A percentile compares a stretch with the other conserved stretches of the same genome.
Evolutionary conservation across 306 rosid genomes (phyloP).

Genomic region (Astragalus glycyphyllos): DNA sequence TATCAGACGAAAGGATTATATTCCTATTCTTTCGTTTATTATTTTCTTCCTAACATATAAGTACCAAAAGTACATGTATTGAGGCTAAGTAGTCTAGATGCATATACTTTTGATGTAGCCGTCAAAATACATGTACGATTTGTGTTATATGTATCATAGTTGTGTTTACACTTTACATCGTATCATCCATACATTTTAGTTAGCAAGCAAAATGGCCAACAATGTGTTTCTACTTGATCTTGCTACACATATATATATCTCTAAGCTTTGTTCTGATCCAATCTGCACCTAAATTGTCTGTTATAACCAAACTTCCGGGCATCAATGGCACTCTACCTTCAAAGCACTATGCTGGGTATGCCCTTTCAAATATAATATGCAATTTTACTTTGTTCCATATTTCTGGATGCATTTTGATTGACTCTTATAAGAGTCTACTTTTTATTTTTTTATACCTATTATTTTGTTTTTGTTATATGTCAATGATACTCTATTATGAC

Average conservation of each 20-base stretch:
- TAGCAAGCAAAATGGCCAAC: constrained; percentile 32
- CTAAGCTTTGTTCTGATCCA: constrained; percentile 26
- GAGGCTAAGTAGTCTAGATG: too few species aligned
- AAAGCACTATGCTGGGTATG: constrained; percentile 54
- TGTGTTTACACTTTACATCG: too few species aligned
- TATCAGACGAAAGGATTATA: too few species aligned
- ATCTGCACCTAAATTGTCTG: constrained; percentile 44
- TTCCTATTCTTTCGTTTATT: too few species aligned
- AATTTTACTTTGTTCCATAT: background rate
- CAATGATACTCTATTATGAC: too few species aligned
- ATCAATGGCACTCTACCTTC: constrained; percentile 44
- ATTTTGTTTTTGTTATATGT: too few species aligned
- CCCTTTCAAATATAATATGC: background rate
- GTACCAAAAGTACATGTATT: too few species aligned
- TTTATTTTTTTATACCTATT: background rate
- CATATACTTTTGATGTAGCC: too few species aligned
- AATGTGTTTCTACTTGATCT: constrained; percentile 10
- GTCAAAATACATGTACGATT: too few species aligned
- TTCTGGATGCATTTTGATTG: background rate
- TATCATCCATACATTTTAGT: too few species aligned
- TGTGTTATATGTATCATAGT: too few species aligned
- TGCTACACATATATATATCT: constrained; percentile 1
- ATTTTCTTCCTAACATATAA: too few species aligned
- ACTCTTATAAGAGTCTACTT: background rate
- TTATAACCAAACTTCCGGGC: constrained; percentile 41